Base-by-base conservation (phyloP, 148 eudicot genomes). In the Vaccinium corymbosum region DNA sequence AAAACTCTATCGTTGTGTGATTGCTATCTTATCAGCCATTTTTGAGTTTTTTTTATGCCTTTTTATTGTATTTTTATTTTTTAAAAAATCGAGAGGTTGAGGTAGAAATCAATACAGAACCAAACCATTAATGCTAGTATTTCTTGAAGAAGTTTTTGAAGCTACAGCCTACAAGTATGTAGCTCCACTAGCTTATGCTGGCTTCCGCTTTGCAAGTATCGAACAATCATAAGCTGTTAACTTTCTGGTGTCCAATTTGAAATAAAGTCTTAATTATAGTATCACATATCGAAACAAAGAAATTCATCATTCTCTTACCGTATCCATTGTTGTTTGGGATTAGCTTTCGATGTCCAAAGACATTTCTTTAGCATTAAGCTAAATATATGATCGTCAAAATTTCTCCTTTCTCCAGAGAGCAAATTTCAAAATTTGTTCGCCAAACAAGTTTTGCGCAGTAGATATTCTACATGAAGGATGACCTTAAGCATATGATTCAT, bases 101-200 rank as follows among this genome's bases (percentile, higher is more conserved):
- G 38, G 38, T 35, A 2, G 38, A 35, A 35, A 35, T 35, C 38
- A 35, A 35, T 35, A 35, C 38, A 35, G 38, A 35, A 35, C 38
- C 38, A 32, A 32, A 32, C 35, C 35, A 32, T 32, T 32, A 32
- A 32, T 32, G 35, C 35, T 32, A 25, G 12, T 2, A 25, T 66
- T 66, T 66, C 15, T 25, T 25, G 70, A 62, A 25, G 32, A 22
- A 66, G 35, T 66, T 66, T 62, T 66, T 48, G 49, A n/a, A 80
- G 48, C 19, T 10, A 82, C 27, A 27, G 27, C 27, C 27, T 27
- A 27, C 71, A 82, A 83, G 19, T 14, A 87, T 32, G 35, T 32
- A 32, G 86, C 89, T 84, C 79, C 46, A 81, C 51, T 68, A 84
- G 46, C 80, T 81, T 77, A 25, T 53, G 2, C 17, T 35, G 14